Conservation (phyloP, 2,329 filamentous ascomycete species). For the Herpotrichia juniperi region DNA sequence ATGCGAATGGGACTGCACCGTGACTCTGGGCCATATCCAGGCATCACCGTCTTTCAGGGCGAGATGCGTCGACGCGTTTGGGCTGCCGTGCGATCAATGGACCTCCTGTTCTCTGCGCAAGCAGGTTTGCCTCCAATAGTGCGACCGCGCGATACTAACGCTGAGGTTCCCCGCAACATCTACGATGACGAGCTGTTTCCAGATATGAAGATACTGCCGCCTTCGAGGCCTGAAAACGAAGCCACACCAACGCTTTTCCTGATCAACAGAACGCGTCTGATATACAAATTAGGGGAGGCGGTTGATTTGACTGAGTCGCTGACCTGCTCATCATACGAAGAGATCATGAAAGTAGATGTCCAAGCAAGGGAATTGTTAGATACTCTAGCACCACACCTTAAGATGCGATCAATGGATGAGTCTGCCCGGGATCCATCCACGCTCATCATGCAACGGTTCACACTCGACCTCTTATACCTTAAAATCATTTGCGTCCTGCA, state of each 20-base stretch:
- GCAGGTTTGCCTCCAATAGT: constrained; percentile 69
- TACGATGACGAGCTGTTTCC: constrained; percentile 82
- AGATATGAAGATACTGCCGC: constrained; percentile 69
- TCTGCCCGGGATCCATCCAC: constrained; percentile 71
- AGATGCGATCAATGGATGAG: constrained; percentile 75
- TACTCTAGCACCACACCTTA: constrained; percentile 79
- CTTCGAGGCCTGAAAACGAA: constrained; percentile 70
- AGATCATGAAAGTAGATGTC: constrained; percentile 65
- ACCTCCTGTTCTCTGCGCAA: constrained; percentile 80
- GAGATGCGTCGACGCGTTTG: constrained; percentile 70
- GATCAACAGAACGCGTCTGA: constrained; percentile 74
- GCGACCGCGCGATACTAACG: constrained; percentile 75
- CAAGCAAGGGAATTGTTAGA: constrained; percentile 63
- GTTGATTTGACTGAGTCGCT: constrained; percentile 68
- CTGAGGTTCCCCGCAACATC: constrained; percentile 75
- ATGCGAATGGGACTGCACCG: constrained; percentile 81
- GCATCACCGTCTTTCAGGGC: constrained; percentile 74
- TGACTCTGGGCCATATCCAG: constrained; percentile 75
- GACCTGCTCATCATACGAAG: constrained; percentile 67
- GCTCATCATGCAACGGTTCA: constrained; percentile 80
- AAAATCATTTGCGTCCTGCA: constrained; percentile 91
- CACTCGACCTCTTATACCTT: constrained; percentile 82
- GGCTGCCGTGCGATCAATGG: constrained; percentile 74
- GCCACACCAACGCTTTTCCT: constrained; percentile 80
- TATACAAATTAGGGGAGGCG: constrained; percentile 73